phyloP scores from a whole-genome alignment of 2,329 filamentous ascomycete species.

The Parasarocladium wereldwijsianum region DNA sequence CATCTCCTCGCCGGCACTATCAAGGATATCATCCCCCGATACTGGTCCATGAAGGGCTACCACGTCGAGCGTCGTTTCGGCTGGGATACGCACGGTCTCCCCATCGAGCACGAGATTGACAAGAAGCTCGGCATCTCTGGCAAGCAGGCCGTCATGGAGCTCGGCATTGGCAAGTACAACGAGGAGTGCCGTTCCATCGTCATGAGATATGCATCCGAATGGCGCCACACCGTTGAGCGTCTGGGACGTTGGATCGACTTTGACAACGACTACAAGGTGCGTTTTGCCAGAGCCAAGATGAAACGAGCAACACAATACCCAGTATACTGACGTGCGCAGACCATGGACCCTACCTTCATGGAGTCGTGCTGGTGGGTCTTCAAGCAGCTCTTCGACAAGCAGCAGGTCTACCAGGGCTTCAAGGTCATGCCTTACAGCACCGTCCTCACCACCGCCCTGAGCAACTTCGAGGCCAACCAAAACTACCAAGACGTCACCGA shows the following conservation, averaged over 20 bases:
- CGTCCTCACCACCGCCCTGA: conserved; percentile 73
- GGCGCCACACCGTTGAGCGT: conserved; percentile 76
- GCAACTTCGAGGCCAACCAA: conserved; percentile 86
- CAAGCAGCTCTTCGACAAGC: conserved; percentile 84
- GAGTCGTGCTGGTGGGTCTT: conserved; percentile 96
- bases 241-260: conserved; percentile 95
- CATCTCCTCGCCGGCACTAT: conserved; percentile 85
- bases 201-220: conserved; percentile 78
- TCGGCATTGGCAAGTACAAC: conserved; percentile 84
- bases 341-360: conserved; percentile 93
- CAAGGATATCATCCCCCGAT: conserved; percentile 91
- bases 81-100: conserved; percentile 88
- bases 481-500: conserved; percentile 92
- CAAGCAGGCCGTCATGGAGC: conserved; percentile 70
- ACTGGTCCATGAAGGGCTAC: conserved; percentile 94
- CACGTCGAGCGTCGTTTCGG: conserved; percentile 88
- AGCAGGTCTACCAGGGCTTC: conserved; percentile 76
- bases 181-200: conserved; percentile 84
- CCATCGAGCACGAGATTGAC: conserved; percentile 95
- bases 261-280: conserved; percentile 87
- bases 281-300: conserved; percentile 1
- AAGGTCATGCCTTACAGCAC: conserved; percentile 94
- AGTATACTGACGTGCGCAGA: conserved; percentile 32
- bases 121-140: conserved; percentile 86
- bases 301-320: background rate